Percentiles rank a stretch among this genome's conserved stretches.
Evolutionary conservation across 148 eudicot species (phyloP).

Genomic region (Rhododendron kiyosumense): DNA sequence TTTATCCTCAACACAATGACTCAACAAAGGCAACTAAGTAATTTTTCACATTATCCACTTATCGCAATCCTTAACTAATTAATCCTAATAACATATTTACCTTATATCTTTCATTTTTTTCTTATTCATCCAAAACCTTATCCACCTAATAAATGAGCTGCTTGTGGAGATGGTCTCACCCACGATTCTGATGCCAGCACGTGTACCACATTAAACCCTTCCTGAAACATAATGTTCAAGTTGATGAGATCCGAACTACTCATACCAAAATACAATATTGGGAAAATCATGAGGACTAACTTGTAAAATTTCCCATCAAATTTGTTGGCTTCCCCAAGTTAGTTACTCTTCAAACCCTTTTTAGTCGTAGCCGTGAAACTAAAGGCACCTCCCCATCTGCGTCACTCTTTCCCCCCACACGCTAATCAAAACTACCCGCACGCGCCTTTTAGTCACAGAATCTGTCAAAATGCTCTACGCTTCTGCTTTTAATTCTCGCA

Average conservation of each 20-base stretch:
- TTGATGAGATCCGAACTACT: not conserved
- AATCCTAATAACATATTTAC: too few species aligned
- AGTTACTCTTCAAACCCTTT: not conserved
- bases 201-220: not conserved
- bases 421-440: not conserved
- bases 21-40: too few species aligned
- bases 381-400: not conserved
- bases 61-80: too few species aligned
- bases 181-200: too few species aligned
- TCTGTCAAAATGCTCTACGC: too few species aligned
- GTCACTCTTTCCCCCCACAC: not conserved
- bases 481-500: too few species aligned
- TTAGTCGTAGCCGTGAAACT: not conserved
- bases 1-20: too few species aligned
- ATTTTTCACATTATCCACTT: too few species aligned
- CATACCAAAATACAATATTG: not conserved
- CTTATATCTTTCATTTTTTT: too few species aligned
- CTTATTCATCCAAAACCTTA: too few species aligned
- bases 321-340: not conserved
- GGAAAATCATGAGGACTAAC: not conserved
- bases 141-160: too few species aligned
- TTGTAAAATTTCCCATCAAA: not conserved
- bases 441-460: not conserved
- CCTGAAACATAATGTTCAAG: not conserved
- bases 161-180: too few species aligned